These are phyloP conservation scores for Excoecaria cochinchinensis DNA, from an alignment of 345 rosid species.

Conservation along the genomic window DNA sequence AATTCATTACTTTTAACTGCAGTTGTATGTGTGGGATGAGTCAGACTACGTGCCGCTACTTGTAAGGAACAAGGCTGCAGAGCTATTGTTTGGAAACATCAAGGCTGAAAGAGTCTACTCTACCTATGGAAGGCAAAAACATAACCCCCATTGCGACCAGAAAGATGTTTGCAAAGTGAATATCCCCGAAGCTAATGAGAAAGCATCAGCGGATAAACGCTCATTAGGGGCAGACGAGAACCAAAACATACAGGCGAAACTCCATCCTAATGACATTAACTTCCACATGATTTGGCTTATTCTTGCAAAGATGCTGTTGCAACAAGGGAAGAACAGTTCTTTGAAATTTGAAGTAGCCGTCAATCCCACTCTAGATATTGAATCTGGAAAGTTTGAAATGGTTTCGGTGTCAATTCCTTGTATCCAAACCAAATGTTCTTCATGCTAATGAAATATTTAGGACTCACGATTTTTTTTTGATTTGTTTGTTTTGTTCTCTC, in stretches of 20 bases:
- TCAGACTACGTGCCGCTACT: constrained; percentile 47
- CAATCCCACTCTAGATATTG: constrained; percentile 33
- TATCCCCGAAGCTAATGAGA: neutral
- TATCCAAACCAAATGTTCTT: constrained; percentile 11
- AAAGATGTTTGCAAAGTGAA: constrained; percentile 2
- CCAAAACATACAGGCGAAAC: constrained; percentile 9
- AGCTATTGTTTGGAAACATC: constrained; percentile 52
- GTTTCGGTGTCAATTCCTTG: constrained; percentile 38
- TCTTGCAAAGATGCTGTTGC: constrained; percentile 34
- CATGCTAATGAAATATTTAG: neutral
- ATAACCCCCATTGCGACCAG: neutral
- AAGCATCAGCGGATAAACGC: neutral
- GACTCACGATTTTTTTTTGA: neutral
- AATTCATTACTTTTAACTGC: constrained; percentile 15
- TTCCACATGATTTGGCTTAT: constrained; percentile 42
- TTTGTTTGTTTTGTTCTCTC: neutral
- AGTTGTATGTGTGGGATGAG: constrained; percentile 63
- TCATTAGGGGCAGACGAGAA: constrained; percentile 14
- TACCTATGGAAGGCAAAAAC: constrained; percentile 12
- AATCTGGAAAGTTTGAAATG: constrained; percentile 41
- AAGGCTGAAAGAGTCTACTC: constrained; percentile 42
- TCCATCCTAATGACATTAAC: constrained; percentile 17
- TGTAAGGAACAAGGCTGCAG: constrained; percentile 56
- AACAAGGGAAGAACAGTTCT: constrained; percentile 43
- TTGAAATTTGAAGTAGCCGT: constrained; percentile 42